Conservation (phyloP, 2,329 filamentous ascomycete species). For the Paraphoma sp. region DNA sequence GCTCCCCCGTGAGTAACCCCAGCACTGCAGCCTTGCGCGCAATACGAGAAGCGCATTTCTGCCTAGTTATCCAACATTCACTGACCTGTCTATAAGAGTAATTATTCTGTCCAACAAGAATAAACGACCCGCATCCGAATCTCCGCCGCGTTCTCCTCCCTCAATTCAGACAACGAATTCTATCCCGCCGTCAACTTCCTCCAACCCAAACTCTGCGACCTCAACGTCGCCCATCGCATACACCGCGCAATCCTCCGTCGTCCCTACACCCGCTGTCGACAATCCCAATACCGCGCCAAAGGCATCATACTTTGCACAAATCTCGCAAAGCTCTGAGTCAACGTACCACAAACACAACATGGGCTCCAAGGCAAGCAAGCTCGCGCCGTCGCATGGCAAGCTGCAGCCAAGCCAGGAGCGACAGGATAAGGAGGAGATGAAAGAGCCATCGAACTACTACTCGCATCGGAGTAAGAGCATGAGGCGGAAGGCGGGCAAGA, state of each 20-base stretch:
- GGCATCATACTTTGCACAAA: not conserved
- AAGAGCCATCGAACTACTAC: conserved; percentile 44
- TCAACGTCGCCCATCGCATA: not conserved
- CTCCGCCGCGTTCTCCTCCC: conserved; percentile 5
- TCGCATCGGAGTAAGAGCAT: conserved; percentile 41
- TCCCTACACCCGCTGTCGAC: not conserved
- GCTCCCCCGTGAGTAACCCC: conserved; percentile 20
- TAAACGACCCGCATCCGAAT: conserved; percentile 15
- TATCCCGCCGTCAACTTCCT: not conserved
- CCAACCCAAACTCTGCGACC: conserved; percentile 2
- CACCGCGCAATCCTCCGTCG: not conserved
- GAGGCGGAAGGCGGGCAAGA: conserved; percentile 39
- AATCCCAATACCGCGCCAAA: not conserved
- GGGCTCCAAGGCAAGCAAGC: conserved; percentile 40
- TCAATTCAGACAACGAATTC: not conserved
- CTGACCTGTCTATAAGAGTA: conserved; percentile 11
- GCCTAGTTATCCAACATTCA: not conserved
- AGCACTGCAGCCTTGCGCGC: not conserved
- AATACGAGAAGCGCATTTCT: conserved; percentile 5
- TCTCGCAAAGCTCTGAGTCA: not conserved
- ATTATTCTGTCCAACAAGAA: conserved; percentile 25
- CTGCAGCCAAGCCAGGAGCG: conserved; percentile 26
- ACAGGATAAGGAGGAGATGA: conserved; percentile 43
- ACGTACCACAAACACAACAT: conserved; percentile 18
- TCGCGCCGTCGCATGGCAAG: conserved; percentile 24